Evolutionary conservation across 257 asterid species (phyloP), one percentile per base, ranked within the genome.

Genomic region (Ilex asprella): DNA sequence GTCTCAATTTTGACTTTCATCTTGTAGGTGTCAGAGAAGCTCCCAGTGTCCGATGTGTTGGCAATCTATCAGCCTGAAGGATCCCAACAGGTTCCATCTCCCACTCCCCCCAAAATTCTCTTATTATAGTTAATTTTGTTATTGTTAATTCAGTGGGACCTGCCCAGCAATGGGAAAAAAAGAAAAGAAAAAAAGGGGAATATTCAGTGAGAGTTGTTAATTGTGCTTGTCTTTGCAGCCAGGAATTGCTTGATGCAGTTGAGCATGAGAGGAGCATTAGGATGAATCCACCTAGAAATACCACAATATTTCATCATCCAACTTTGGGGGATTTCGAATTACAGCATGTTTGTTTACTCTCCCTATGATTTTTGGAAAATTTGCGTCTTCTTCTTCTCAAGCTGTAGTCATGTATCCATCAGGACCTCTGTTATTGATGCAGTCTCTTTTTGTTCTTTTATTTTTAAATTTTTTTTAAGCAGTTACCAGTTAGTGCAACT

Each of bases 31-130:
- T 63, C 97, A 87, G 76, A 82, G 96, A 83, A 83, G 97, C 71
- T 80, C 96, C 60, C 88, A 90, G 66, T 90, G 96, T 78, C 97
- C 97, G 29, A 90, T 90, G 95, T 90, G 97, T 73, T 90, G 91
- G 97, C 97, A 85, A 62, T 13, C 81, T 47, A 80, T 90, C 71
- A 80, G 86, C 74, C 67, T 90, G 82, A 91, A 87, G 81, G 96
- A 91, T 68, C 89, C 96, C 39, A 76, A 78, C 87, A 76, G 96
- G 98, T 91, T 10, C 13, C 10, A 7, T 46, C 52, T 14, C 52
- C 52, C 41, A 0, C 41, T 35, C 41, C 8, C 41, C 41, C 41
- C 8, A 4, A 8, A 35, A 35, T 8, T 35, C 41, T 8, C 41
- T 35, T 35, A 3, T 46, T 46, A 7, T 46, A 46, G 15, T 46